Conservation (phyloP, 73 alveolate genomes). For the Blepharisma japonicum region DNA sequence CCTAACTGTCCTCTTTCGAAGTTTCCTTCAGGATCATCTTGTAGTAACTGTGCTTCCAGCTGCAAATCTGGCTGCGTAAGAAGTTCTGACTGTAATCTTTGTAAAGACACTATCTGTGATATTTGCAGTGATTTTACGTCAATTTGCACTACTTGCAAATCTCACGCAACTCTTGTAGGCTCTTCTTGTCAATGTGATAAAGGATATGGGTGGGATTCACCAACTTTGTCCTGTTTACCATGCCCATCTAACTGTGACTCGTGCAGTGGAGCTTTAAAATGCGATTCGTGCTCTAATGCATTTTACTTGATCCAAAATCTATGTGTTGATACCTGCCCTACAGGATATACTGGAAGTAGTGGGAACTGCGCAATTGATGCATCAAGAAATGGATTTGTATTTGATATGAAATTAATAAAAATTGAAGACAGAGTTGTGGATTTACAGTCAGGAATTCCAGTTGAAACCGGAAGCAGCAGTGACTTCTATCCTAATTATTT, state of each 20-base stretch:
- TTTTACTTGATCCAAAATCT: neutral
- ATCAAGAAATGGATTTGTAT: neutral
- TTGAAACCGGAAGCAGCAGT: neutral
- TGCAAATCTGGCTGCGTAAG: slow-evolving; percentile 18
- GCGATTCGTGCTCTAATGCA: neutral
- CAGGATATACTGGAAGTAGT: neutral
- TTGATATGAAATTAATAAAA: neutral
- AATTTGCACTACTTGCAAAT: slow-evolving; percentile 1
- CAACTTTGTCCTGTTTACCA: neutral
- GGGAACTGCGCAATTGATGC: neutral
- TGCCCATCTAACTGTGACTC: neutral
- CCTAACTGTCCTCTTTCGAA: neutral
- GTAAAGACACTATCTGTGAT: neutral
- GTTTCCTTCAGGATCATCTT: neutral
- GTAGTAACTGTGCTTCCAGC: neutral
- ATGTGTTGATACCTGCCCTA: slow-evolving; percentile 16
- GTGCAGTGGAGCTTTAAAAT: neutral
- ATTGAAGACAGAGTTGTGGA: neutral
- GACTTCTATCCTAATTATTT: slow-evolving; percentile 11
- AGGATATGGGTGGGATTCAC: neutral
- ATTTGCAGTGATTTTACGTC: neutral
- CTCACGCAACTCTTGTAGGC: neutral
- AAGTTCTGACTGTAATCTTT: slow-evolving; percentile 22
- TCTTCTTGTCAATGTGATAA: neutral
- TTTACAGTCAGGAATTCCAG: neutral